Conservation (phyloP, 1,284 basidiomycete species). For the Ustilago nuda region DNA sequence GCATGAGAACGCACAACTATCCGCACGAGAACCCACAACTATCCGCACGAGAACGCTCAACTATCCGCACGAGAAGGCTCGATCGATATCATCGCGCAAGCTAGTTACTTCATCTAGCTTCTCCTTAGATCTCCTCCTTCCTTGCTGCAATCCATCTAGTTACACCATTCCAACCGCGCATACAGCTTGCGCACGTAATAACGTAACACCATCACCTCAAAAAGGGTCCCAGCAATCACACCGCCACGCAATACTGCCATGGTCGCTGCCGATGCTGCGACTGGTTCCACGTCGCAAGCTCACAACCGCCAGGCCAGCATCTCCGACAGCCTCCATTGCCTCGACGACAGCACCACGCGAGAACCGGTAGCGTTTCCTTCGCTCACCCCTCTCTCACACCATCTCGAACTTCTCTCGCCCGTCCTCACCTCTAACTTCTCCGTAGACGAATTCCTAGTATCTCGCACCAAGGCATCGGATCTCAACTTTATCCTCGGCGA, state of each 20-base stretch:
- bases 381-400: slow-evolving; percentile 81
- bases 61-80: too few species aligned
- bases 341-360: slow-evolving; percentile 8
- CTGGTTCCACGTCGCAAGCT: not conserved
- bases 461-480: slow-evolving; percentile 82
- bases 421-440: slow-evolving; percentile 74
- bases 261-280: not conserved
- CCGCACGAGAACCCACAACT: too few species aligned
- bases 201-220: slow-evolving; percentile 1
- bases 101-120: too few species aligned
- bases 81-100: too few species aligned
- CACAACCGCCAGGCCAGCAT: slow-evolving; percentile 1
- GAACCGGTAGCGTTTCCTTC: slow-evolving; percentile 73
- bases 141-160: too few species aligned
- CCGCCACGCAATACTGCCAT: not conserved
- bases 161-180: too few species aligned
- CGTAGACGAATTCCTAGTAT: slow-evolving; percentile 88
- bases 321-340: not conserved
- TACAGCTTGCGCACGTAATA: too few species aligned
- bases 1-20: too few species aligned
- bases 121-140: too few species aligned
- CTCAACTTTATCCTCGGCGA: slow-evolving; percentile 87
- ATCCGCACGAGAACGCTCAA: too few species aligned
- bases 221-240: not conserved
- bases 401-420: slow-evolving; percentile 79